Evolutionary conservation across 352 stramenopile species (phyloP), one percentile per base, ranked within the genome.

Genomic region (Pythium dissimile): DNA sequence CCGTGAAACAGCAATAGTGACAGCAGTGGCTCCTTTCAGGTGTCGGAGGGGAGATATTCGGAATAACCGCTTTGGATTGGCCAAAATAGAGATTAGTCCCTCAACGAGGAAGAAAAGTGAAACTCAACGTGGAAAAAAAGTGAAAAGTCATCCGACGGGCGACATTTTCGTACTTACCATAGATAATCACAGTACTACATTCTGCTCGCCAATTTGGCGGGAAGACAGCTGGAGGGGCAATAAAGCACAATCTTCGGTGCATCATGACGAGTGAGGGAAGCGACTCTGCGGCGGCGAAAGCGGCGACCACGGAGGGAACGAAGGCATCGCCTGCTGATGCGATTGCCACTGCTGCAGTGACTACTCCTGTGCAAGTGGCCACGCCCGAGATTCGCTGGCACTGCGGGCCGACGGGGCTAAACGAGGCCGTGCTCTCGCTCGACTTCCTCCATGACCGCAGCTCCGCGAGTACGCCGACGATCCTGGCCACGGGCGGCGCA

Each of bases 311-410:
- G n/a, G 21, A 35, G 24, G 3, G 23, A 20, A 6, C 13, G 4
- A 32, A 31, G 24, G 12, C 21, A 9, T 11, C 13, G 43, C 27
- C 34, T 4, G 12, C 34, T n/a, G 34, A n/a, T n/a, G n/a, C n/a
- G n/a, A n/a, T n/a, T n/a, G n/a, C n/a, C n/a, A n/a, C n/a, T n/a
- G n/a, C n/a, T n/a, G n/a, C 41, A 16, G 41, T 31, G 23, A 10
- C 41, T 21, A 67, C 61, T 7, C 7, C 50, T 4, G 66, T 93
- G 69, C 72, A 69, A 10, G 82, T 89, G 21, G 57, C 77, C 34
- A 95, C 86, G 43, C 86, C 86, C 32, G 81, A 94, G 71, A 94
- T 94, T 62, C 86, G 84, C 21, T 89, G 87, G 70, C 86, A 95
- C 66, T 92, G 78, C 69, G 86, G 86, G 0, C 86, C 86, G 0